Evolutionary conservation across 2,329 filamentous ascomycete species (phyloP).

Genomic region (Hypoxylon sp.): DNA sequence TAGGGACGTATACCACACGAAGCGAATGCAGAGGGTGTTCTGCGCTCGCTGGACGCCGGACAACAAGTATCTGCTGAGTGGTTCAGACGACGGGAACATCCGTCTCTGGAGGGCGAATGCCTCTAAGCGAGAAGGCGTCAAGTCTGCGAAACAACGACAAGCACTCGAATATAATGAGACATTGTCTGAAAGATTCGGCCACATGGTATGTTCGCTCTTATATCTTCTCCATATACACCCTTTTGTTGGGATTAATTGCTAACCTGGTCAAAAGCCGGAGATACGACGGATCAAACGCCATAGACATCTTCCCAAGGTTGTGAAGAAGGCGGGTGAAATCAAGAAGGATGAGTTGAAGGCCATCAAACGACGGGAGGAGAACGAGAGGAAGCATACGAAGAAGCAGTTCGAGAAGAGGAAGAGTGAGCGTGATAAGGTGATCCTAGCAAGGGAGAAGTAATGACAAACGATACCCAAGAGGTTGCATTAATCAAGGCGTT

Average conservation of each 20-base stretch:
- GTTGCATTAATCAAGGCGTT: conserved; percentile 42
- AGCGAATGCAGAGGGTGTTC: conserved; percentile 90
- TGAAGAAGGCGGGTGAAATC: conserved; percentile 96
- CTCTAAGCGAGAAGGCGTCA: conserved; percentile 82
- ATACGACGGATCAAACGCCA: conserved; percentile 89
- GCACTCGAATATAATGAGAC: conserved; percentile 92
- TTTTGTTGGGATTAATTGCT: conserved; percentile 10
- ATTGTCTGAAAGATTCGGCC: conserved; percentile 81
- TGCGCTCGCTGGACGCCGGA: conserved; percentile 82
- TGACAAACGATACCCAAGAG: conserved; percentile 6
- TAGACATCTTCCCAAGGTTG: conserved; percentile 86
- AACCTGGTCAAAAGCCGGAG: conserved; percentile 65
- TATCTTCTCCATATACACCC: background rate
- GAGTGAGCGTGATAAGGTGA: conserved; percentile 91
- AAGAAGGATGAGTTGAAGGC: conserved; percentile 87
- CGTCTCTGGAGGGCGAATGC: conserved; percentile 90
- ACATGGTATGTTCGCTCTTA: conserved; percentile 67
- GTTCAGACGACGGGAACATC: conserved; percentile 92
- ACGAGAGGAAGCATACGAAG: conserved; percentile 88
- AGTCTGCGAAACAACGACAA: conserved; percentile 83
- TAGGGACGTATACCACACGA: conserved; percentile 94
- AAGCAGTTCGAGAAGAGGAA: conserved; percentile 78
- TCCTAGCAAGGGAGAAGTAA: conserved; percentile 71
- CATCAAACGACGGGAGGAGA: conserved; percentile 92
- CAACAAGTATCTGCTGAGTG: conserved; percentile 86